These are phyloP conservation scores for Emericellopsis cladophorae DNA, from an alignment of 2,329 filamentous ascomycete species.

Conservation along the genomic window DNA sequence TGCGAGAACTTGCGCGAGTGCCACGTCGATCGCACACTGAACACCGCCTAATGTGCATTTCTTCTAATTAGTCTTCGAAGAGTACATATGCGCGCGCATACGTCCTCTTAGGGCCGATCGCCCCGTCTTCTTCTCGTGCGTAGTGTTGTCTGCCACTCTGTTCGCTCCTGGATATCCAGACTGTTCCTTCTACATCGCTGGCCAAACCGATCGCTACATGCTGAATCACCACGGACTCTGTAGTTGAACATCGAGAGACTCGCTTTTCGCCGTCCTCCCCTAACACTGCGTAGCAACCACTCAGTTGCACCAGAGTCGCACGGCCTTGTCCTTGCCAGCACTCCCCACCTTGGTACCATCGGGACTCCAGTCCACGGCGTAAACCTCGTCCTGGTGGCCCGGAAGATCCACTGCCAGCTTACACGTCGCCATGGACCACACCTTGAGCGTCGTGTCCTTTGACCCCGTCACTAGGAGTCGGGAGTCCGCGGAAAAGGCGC, in stretches of 20 bases:
- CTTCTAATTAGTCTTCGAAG: too few relatives aligned
- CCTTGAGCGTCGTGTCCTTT: conserved; percentile 88
- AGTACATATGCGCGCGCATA: too few relatives aligned
- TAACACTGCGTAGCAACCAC: neutral
- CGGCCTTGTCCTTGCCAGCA: conserved; percentile 82
- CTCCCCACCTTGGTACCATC: conserved; percentile 83
- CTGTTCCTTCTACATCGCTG: too few relatives aligned
- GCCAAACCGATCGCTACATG: too few relatives aligned
- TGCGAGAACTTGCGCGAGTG: too few relatives aligned
- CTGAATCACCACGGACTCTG: too few relatives aligned
- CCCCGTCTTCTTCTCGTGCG: neutral
- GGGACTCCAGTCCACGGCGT: conserved; percentile 87
- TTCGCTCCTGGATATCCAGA: too few relatives aligned
- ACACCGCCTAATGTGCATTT: too few relatives aligned
- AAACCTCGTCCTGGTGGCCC: conserved; percentile 86
- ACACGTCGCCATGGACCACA: conserved; percentile 80
- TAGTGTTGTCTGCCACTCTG: neutral
- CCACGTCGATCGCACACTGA: too few relatives aligned
- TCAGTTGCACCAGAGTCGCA: conserved; percentile 53
- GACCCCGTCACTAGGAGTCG: conserved; percentile 76
- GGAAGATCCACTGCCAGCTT: conserved; percentile 74
- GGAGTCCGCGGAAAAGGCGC: conserved; percentile 84
- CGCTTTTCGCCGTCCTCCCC: too few relatives aligned
- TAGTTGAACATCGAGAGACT: too few relatives aligned
- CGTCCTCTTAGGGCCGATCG: too few relatives aligned